These are phyloP conservation scores for Davidsoniella eucalypti DNA, from an alignment of 2,329 filamentous ascomycete genomes.

Conservation along the genomic window DNA sequence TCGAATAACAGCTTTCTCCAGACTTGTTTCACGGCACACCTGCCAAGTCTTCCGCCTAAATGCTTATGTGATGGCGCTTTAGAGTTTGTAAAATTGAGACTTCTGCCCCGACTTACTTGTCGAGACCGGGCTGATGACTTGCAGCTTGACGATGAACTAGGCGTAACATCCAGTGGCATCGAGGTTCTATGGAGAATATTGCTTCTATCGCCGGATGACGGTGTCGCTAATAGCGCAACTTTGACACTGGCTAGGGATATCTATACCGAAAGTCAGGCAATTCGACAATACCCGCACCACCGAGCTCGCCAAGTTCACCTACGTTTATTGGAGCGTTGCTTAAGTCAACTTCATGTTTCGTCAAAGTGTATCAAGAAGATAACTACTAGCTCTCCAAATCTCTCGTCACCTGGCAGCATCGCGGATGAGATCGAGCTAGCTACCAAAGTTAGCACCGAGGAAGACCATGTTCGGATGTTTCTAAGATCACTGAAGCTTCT, in stretches of 20 bases:
- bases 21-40: constrained; percentile 36
- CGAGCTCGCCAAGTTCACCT: constrained; percentile 46
- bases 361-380: constrained; percentile 31
- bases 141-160: constrained; percentile 34
- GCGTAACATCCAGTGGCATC: constrained; percentile 34
- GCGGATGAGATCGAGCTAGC: constrained; percentile 31
- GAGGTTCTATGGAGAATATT: constrained; percentile 77
- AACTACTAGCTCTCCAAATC: constrained; percentile 16
- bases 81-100: constrained; percentile 40
- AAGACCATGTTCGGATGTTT: constrained; percentile 45
- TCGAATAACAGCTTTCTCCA: constrained; percentile 39
- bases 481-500: constrained; percentile 53
- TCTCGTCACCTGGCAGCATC: constrained; percentile 27
- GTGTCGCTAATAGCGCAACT: constrained; percentile 53
- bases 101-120: constrained; percentile 27
- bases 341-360: constrained; percentile 50
- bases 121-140: constrained; percentile 26
- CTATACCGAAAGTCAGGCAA: constrained; percentile 46
- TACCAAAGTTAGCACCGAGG: constrained; percentile 17
- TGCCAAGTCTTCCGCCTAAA: constrained; percentile 38
- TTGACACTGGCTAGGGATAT: constrained; percentile 51
- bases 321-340: constrained; percentile 54
- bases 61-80: constrained; percentile 46
- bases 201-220: constrained; percentile 46
- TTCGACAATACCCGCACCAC: constrained; percentile 31